phyloP scores from a whole-genome alignment of 2,329 filamentous ascomycete species.

The Achaetomium macrosporum region DNA sequence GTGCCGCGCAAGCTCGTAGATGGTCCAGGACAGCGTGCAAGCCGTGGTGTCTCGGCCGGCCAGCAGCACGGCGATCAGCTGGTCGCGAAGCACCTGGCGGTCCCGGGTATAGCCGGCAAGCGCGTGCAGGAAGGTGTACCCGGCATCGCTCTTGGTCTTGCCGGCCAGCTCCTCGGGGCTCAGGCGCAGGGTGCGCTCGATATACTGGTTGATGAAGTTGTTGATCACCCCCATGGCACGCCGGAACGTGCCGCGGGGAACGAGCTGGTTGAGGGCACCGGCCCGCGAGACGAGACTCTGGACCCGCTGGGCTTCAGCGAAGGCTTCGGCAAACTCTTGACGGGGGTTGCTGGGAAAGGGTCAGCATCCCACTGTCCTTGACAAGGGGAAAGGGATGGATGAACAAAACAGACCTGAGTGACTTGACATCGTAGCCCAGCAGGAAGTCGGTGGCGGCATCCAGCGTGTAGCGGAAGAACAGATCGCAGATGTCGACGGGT shows the following conservation, averaged over 20 bases:
- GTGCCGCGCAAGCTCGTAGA: conserved; percentile 74
- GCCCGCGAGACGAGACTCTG: conserved; percentile 62
- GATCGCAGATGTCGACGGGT: conserved; percentile 63
- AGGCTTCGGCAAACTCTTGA: conserved; percentile 71
- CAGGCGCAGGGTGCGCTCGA: conserved; percentile 65
- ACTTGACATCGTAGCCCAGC: conserved; percentile 67
- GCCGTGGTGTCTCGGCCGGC: conserved; percentile 87
- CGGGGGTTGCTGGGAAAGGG: conserved; percentile 42
- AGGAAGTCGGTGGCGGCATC: conserved; percentile 85
- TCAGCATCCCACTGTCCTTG: not conserved
- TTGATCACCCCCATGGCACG: conserved; percentile 63
- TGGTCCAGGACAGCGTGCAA: conserved; percentile 68
- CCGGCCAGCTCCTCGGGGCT: conserved; percentile 65
- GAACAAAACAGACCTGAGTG: conserved; percentile 41
- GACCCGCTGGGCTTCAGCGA: conserved; percentile 69
- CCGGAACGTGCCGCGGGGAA: conserved; percentile 62
- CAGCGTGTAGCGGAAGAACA: conserved; percentile 81
- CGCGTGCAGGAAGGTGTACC: conserved; percentile 82
- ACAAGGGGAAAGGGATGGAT: no score
- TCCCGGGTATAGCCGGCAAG: conserved; percentile 74
- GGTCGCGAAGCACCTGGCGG: conserved; percentile 68
- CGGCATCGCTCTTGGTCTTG: conserved; percentile 64
- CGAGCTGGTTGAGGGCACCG: conserved; percentile 54
- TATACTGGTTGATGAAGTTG: conserved; percentile 69
- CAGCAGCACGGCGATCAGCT: conserved; percentile 74